phyloP scores from a whole-genome alignment of 768 basidiomycete species.

The Boletus subcaerulescens region DNA sequence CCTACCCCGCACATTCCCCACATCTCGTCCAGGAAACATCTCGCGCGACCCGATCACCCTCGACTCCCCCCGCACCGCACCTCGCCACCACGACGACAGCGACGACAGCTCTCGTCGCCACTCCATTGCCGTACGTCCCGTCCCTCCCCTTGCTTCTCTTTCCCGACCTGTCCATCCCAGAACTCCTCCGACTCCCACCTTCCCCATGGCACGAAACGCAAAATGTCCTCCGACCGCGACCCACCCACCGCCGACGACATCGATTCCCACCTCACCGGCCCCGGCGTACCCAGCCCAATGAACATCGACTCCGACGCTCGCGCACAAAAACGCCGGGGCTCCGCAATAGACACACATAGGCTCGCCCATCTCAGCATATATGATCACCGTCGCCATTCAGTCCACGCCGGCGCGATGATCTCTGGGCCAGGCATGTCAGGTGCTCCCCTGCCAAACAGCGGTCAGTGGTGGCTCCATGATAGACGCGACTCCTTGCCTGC shows the following conservation, averaged over 20 bases:
- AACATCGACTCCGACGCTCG: constrained; percentile 60
- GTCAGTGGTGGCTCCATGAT: constrained; percentile 61
- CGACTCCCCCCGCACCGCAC: constrained; percentile 30
- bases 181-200: constrained; percentile 40
- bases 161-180: constrained; percentile 13
- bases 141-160: background rate
- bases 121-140: constrained; percentile 59
- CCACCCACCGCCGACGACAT: constrained; percentile 56
- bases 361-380: constrained; percentile 69
- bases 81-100: constrained; percentile 47
- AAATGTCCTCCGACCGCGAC: constrained; percentile 71
- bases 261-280: constrained; percentile 65
- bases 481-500: constrained; percentile 75
- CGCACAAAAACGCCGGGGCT: constrained; percentile 79
- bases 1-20: constrained; percentile 8
- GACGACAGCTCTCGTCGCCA: constrained; percentile 70
- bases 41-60: constrained; percentile 8
- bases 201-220: constrained; percentile 72
- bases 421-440: constrained; percentile 27
- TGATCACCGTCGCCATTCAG: constrained; percentile 74
- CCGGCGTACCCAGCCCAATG: constrained; percentile 62
- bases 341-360: constrained; percentile 73
- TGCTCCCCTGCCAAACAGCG: constrained; percentile 17
- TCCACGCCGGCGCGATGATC: constrained; percentile 55
- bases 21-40: constrained; percentile 26